These are phyloP conservation scores for Melaleuca alternifolia DNA, from an alignment of 345 rosid species.

Conservation along the genomic window DNA sequence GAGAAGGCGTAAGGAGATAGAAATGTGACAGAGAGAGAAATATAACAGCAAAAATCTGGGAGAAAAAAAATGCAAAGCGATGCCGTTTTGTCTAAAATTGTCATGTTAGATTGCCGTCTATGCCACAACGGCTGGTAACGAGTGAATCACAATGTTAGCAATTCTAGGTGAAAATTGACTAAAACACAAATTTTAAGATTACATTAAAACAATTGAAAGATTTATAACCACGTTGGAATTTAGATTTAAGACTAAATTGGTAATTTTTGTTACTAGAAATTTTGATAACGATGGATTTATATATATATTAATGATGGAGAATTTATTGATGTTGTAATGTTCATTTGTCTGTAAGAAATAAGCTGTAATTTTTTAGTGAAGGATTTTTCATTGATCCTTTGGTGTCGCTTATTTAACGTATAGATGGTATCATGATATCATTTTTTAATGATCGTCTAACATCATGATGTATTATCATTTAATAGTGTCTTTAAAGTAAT, in stretches of 20 bases:
- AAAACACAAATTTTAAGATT: background rate
- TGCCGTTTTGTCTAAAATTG: background rate
- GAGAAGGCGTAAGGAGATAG: too few relatives aligned
- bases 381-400: background rate
- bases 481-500: background rate
- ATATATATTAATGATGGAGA: background rate
- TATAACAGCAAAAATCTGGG: background rate
- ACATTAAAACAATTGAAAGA: background rate
- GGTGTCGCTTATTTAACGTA: background rate
- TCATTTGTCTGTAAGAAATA: background rate
- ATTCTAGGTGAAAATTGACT: background rate
- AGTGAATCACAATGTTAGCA: too few relatives aligned
- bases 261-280: background rate
- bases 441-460: background rate
- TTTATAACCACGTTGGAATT: background rate
- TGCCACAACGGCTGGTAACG: background rate
- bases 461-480: background rate
- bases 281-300: background rate
- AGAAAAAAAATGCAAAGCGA: background rate
- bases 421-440: background rate
- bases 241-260: background rate
- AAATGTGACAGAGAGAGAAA: background rate
- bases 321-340: background rate
- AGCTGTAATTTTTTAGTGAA: background rate
- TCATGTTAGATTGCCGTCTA: background rate